These are phyloP conservation scores for Picea mariana DNA, from an alignment of 83 land plant species.

Conservation along the genomic window DNA sequence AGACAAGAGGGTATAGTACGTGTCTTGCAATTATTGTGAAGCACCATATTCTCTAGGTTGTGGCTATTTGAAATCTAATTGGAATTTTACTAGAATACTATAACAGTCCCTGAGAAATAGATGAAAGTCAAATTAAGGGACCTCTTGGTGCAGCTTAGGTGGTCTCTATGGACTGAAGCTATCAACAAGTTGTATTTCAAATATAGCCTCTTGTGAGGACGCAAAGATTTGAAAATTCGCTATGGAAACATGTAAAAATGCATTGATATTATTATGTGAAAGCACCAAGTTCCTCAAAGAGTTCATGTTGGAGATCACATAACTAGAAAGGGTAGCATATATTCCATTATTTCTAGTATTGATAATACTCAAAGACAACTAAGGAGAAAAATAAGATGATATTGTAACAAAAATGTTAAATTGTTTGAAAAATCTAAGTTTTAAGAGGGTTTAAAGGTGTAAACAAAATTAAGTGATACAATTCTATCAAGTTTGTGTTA, in stretches of 20 bases:
- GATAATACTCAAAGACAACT: slow-evolving; percentile 30
- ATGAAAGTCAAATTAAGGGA: slow-evolving; percentile 76
- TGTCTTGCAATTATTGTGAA: slow-evolving; percentile 57
- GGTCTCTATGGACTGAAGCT: slow-evolving; percentile 38
- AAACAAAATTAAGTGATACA: slow-evolving; percentile 24
- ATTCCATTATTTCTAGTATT: slow-evolving; percentile 48
- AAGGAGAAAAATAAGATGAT: slow-evolving; percentile 37
- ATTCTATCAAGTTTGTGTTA: slow-evolving; percentile 32
- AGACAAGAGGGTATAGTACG: slow-evolving; percentile 63
- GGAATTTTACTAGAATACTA: slow-evolving; percentile 57
- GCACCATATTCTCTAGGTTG: slow-evolving; percentile 59
- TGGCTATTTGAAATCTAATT: slow-evolving; percentile 35
- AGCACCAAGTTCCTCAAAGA: slow-evolving; percentile 32
- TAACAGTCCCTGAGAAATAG: slow-evolving; percentile 56
- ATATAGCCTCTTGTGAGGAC: slow-evolving; percentile 44
- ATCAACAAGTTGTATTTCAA: slow-evolving; percentile 50
- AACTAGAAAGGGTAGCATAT: slow-evolving; percentile 47
- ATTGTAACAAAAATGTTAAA: slow-evolving; percentile 33
- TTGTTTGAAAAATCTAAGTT: slow-evolving; percentile 59
- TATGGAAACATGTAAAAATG: slow-evolving; percentile 24
- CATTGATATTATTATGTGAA: slow-evolving; percentile 47
- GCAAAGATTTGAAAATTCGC: slow-evolving; percentile 22
- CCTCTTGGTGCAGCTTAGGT: slow-evolving; percentile 57
- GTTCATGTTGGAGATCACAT: slow-evolving; percentile 25
- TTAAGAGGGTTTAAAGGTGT: slow-evolving; percentile 26